A percentile compares a stretch with the other conserved stretches of the same genome.
Evolutionary conservation across 2,329 filamentous ascomycete species (phyloP).

Genomic region (Cytospora chrysosperma): DNA sequence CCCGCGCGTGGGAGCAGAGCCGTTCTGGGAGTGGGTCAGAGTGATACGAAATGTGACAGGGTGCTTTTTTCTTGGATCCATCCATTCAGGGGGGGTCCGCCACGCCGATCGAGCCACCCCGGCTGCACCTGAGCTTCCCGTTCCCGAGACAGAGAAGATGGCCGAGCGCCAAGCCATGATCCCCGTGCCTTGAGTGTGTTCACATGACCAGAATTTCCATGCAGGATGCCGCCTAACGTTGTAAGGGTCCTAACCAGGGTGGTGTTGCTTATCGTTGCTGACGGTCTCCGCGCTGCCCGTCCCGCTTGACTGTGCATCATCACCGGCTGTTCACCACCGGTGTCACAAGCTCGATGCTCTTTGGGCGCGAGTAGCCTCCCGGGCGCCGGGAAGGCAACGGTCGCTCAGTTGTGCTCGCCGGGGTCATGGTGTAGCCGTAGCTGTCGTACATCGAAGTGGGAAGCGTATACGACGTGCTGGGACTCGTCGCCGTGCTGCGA

Average conservation of each 20-base stretch:
- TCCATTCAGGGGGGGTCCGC: conserved; percentile 4
- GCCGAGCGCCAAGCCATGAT: neutral
- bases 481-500: conserved; percentile 51
- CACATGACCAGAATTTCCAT: conserved; percentile 19
- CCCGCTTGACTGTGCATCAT: neutral
- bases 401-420: conserved; percentile 45
- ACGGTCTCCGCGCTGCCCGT: neutral
- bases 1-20: neutral
- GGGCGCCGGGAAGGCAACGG: conserved; percentile 58
- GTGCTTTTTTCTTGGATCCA: neutral
- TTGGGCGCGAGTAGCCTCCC: conserved; percentile 54
- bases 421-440: conserved; percentile 43
- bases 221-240: conserved; percentile 8
- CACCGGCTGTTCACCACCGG: conserved; percentile 53
- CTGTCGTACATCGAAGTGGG: conserved; percentile 45
- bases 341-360: conserved; percentile 64
- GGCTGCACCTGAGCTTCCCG: conserved; percentile 3
- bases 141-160: neutral
- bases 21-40: conserved; percentile 2
- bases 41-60: conserved; percentile 12
- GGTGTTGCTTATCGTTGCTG: conserved; percentile 6
- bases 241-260: neutral
- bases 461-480: conserved; percentile 52
- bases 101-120: conserved; percentile 15
- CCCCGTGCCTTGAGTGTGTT: conserved; percentile 4